Evolutionary conservation across 2,329 filamentous ascomycete species (phyloP).

Genomic region (Hansfordia pulvinata): DNA sequence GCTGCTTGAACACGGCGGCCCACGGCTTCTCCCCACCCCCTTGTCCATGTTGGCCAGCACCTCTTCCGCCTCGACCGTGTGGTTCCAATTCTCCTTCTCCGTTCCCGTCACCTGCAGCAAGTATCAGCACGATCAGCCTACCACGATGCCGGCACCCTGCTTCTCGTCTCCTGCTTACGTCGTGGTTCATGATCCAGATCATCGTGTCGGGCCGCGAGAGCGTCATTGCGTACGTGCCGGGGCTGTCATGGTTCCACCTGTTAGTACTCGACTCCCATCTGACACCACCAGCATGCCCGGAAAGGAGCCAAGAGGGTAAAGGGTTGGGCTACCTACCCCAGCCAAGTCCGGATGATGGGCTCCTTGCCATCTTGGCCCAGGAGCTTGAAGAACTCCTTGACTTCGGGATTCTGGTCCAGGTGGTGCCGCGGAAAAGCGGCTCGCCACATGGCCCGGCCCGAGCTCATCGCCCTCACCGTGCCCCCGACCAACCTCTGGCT

Average conservation of each 20-base stretch:
- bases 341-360: slow-evolving; percentile 28
- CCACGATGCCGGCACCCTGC: too few species aligned
- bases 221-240: slow-evolving; percentile 23
- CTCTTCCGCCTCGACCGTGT: slow-evolving; percentile 20
- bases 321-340: slow-evolving; percentile 23
- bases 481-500: slow-evolving; percentile 27
- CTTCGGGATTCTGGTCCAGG: slow-evolving; percentile 23
- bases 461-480: slow-evolving; percentile 25
- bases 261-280: too few species aligned
- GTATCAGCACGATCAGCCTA: slow-evolving; percentile 4
- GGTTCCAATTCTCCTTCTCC: slow-evolving; percentile 21
- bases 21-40: slow-evolving; percentile 16
- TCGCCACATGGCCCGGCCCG: slow-evolving; percentile 28
- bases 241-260: too few species aligned
- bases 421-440: slow-evolving; percentile 25
- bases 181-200: slow-evolving; percentile 24
- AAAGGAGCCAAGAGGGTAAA: slow-evolving; percentile 19
- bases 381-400: slow-evolving; percentile 26
- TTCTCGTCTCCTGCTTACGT: slow-evolving; percentile 14
- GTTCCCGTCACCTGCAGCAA: slow-evolving; percentile 17
- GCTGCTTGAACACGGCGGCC: slow-evolving; percentile 19
- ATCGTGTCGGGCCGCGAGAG: slow-evolving; percentile 18
- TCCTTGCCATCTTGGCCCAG: slow-evolving; percentile 24
- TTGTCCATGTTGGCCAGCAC: slow-evolving; percentile 22
- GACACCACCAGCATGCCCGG: too few species aligned